These are phyloP conservation scores for Fraxinus floribunda DNA, from an alignment of 305 asterid genomes.

Conservation along the genomic window DNA sequence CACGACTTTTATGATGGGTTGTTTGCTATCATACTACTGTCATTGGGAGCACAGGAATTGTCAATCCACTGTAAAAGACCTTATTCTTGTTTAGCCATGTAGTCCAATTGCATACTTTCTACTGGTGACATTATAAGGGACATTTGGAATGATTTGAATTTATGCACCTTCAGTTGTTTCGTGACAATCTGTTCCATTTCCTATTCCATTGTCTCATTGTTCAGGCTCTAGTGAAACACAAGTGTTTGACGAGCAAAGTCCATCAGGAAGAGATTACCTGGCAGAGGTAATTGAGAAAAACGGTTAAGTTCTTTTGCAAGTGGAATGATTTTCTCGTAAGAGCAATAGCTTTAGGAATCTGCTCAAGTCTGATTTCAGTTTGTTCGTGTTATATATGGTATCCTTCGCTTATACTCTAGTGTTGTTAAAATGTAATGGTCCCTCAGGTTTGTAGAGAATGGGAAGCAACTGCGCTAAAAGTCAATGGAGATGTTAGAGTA, in stretches of 20 bases:
- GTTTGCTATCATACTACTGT: neutral
- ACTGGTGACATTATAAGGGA: neutral
- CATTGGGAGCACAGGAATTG: neutral
- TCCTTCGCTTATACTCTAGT: neutral
- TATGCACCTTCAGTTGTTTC: neutral
- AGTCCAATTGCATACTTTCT: neutral
- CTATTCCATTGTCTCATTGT: slow-evolving; percentile 11
- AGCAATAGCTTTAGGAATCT: neutral
- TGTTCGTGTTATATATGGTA: neutral
- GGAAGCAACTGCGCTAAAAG: slow-evolving; percentile 81
- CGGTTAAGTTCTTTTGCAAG: neutral
- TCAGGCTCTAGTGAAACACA: slow-evolving; percentile 75
- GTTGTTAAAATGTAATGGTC: slow-evolving; percentile 13
- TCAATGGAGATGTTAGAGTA: slow-evolving; percentile 68
- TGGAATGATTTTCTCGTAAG: neutral
- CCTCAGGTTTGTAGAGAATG: slow-evolving; percentile 92
- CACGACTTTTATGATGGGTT: neutral
- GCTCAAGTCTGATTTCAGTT: neutral
- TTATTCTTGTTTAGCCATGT: neutral
- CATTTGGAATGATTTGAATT: neutral
- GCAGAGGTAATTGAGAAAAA: slow-evolving; percentile 60
- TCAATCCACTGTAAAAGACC: neutral
- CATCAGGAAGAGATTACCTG: slow-evolving; percentile 83
- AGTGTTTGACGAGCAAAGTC: slow-evolving; percentile 84
- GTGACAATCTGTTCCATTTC: slow-evolving; percentile 13